phyloP scores from a whole-genome alignment of 1,139 yeast genomes.

The Taphrina flavorubra region DNA sequence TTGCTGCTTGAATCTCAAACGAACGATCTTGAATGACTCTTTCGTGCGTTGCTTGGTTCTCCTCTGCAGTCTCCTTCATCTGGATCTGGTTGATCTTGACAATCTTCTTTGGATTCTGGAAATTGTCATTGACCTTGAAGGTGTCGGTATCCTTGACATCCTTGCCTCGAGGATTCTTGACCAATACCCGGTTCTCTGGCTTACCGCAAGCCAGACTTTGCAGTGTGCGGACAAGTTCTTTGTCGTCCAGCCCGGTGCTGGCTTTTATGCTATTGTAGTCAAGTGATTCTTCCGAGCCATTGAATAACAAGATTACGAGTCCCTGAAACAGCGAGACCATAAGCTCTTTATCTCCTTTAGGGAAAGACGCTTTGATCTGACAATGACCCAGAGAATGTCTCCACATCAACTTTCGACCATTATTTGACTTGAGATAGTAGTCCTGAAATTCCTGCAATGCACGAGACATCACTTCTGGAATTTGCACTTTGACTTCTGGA shows the following conservation, averaged over 20 bases:
- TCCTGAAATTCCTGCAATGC: conserved; percentile 47
- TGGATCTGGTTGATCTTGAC: conserved; percentile 52
- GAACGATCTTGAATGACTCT: conserved; percentile 51
- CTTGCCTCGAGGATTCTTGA: conserved; percentile 48
- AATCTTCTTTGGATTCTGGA: conserved; percentile 49
- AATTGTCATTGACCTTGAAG: conserved; percentile 50
- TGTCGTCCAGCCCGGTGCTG: conserved; percentile 47
- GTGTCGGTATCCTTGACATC: conserved; percentile 47
- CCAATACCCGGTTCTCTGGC: conserved; percentile 47
- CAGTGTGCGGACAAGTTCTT: conserved; percentile 48
- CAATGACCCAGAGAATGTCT: conserved; percentile 51
- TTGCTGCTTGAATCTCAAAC: conserved; percentile 53
- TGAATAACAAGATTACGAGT: conserved; percentile 50
- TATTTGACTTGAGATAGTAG: conserved; percentile 47
- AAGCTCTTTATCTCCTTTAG: conserved; percentile 51
- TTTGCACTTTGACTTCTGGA: conserved; percentile 50
- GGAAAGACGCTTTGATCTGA: conserved; percentile 50
- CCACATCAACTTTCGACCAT: conserved; percentile 50
- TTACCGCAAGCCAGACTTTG: conserved; percentile 50
- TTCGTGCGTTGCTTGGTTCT: conserved; percentile 46
- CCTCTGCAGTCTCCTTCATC: conserved; percentile 49
- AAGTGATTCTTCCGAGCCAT: conserved; percentile 46
- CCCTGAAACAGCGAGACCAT: conserved; percentile 50
- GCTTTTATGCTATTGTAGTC: conserved; percentile 47
- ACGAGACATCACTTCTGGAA: conserved; percentile 48